Conservation (phyloP, 495 filamentous ascomycete genomes). For the Letharia columbiana region DNA sequence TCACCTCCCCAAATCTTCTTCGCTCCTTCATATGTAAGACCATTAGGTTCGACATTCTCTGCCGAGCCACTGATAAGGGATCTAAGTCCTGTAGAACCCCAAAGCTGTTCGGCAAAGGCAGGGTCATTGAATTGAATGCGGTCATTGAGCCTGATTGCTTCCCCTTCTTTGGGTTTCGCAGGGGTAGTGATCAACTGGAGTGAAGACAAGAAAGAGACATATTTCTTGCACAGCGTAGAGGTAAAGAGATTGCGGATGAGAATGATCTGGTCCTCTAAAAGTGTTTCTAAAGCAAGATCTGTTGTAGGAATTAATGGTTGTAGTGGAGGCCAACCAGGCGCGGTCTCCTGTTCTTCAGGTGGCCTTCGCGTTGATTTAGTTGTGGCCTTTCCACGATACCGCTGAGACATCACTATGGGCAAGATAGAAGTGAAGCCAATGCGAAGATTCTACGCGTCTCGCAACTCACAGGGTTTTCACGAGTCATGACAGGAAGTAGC, state of each 20-base stretch:
- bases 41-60: slow-evolving; percentile 24
- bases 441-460: not conserved
- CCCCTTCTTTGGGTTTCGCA: slow-evolving; percentile 71
- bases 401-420: not conserved
- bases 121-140: slow-evolving; percentile 77
- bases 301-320: slow-evolving; percentile 59
- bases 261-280: slow-evolving; percentile 63
- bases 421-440: not conserved
- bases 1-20: slow-evolving; percentile 66
- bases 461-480: not conserved
- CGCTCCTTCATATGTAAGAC: slow-evolving; percentile 27
- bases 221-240: slow-evolving; percentile 68
- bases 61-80: slow-evolving; percentile 34
- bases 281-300: slow-evolving; percentile 50
- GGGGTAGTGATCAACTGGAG: slow-evolving; percentile 75
- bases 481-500: not conserved
- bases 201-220: slow-evolving; percentile 66
- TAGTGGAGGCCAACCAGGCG: slow-evolving; percentile 70
- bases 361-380: not conserved
- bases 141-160: slow-evolving; percentile 84
- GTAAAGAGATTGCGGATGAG: slow-evolving; percentile 73
- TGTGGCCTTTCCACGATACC: not conserved
- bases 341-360: not conserved
- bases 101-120: slow-evolving; percentile 64
- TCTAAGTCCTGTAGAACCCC: slow-evolving; percentile 53